A percentile compares a stretch with the other conserved stretches of the same genome.
Conservation (phyloP, 1,284 basidiomycete genomes). For the Gomphus bonarii region DNA sequence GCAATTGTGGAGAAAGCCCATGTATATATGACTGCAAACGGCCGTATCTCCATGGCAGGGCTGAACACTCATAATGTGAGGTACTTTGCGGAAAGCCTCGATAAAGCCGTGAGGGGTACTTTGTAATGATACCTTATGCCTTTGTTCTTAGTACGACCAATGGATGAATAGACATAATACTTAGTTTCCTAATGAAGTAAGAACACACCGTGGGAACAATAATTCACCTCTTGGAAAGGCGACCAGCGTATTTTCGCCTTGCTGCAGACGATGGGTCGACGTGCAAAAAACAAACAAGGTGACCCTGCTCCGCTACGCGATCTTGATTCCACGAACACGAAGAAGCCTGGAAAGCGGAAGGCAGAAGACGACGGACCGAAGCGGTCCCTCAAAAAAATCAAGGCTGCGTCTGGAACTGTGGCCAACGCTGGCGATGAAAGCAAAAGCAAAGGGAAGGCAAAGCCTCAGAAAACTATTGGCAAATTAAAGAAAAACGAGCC, state of each 20-base stretch:
- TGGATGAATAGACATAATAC: neutral
- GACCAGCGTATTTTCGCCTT: neutral
- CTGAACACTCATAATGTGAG: conserved; percentile 65
- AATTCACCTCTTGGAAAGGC: neutral
- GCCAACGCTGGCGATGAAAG: conserved; percentile 4
- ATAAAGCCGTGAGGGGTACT: conserved; percentile 56
- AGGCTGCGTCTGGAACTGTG: conserved; percentile 24
- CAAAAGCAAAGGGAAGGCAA: conserved; percentile 27
- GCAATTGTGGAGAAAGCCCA: conserved; percentile 70
- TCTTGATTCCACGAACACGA: conserved; percentile 8
- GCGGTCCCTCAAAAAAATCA: conserved; percentile 48
- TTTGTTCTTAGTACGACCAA: neutral
- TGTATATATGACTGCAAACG: conserved; percentile 82
- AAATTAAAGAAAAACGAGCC: conserved; percentile 13
- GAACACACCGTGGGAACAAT: neutral
- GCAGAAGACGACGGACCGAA: conserved; percentile 35
- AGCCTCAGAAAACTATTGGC: conserved; percentile 18
- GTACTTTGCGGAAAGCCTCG: conserved; percentile 69
- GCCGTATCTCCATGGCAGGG: conserved; percentile 83
- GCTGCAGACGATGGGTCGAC: conserved; percentile 64
- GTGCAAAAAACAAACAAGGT: conserved; percentile 85
- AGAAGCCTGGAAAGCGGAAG: conserved; percentile 67
- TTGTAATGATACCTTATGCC: conserved; percentile 22
- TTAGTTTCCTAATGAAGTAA: neutral
- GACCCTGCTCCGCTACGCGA: conserved; percentile 55